Conservation (phyloP, 306 rosid species). For the Quercus robur region DNA sequence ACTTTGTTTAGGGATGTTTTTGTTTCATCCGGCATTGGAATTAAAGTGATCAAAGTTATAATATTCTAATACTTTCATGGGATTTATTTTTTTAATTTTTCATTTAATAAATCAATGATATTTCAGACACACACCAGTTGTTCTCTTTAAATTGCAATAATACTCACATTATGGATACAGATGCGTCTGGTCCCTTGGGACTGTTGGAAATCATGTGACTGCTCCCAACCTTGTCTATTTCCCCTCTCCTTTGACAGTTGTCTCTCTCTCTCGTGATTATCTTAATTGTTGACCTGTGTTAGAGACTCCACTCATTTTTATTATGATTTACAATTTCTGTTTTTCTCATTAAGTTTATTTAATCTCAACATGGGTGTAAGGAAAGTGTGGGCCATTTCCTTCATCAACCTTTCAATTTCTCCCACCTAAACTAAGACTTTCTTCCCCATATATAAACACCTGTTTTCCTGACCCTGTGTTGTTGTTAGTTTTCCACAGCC, state of each 20-base stretch:
- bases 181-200: conserved; percentile 48
- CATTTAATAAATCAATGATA: conserved; percentile 15
- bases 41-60: neutral
- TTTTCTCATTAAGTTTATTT: conserved; percentile 1
- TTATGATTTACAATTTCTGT: neutral
- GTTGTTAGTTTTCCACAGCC: conserved; percentile 15
- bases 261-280: conserved; percentile 48
- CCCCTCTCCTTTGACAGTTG: conserved; percentile 41
- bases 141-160: conserved; percentile 44
- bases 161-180: conserved; percentile 53
- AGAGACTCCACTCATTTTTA: conserved; percentile 19
- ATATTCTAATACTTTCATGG: conserved; percentile 18
- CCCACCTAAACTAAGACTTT: conserved; percentile 81
- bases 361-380: conserved; percentile 6
- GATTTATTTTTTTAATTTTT: neutral
- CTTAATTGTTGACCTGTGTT: conserved; percentile 55
- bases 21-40: conserved; percentile 32
- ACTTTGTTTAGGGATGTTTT: conserved; percentile 26
- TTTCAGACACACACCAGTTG: conserved; percentile 39
- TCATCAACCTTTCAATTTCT: conserved; percentile 40
- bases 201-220: conserved; percentile 62
- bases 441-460: conserved; percentile 23
- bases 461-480: conserved; percentile 33
- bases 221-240: conserved; percentile 13
- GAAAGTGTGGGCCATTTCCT: conserved; percentile 32